Base-by-base conservation (phyloP, 2,329 filamentous ascomycete species). In the Alternaria longipes region DNA sequence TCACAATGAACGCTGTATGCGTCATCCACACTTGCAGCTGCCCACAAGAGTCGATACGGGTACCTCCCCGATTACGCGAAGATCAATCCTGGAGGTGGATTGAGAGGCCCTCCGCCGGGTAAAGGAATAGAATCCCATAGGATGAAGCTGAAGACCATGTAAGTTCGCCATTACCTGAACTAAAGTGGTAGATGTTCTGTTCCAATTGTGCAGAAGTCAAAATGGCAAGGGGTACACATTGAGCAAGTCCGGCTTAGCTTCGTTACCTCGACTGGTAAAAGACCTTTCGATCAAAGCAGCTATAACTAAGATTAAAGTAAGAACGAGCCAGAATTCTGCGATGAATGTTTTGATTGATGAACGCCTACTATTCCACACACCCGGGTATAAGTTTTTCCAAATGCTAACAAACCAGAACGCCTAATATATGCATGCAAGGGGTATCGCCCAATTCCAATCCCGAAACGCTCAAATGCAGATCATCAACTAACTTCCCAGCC, bases 381-480 rank as follows among this genome's bases (percentile, higher is more conserved):
- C 20, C 7, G 30, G 45, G 24, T 51, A 46, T 44, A 14, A 20
- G 8, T 18, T 22, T 30, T n/a, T 51, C 16, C 4, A 38, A 46
- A 62, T 57, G 53, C 47, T 52, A 32, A 32, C 5, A 53, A 59
- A 18, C 12, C 28, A 54, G 30, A 59, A 67, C 64, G 60, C 62
- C 65, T 11, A 32, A 38, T 47, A 30, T 59, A 44, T 62, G 22
- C 62, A 64, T 66, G 63, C 63, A 61, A 64, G 40, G 60, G 65
- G 65, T 64, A 68, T 68, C 61, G 34, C 52, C 62, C 34, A 53
- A 50, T 46, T 24, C 56, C 54, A 55, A 22, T 54, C 28, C 49
- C 49, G 18, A 38, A 42, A 55, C n/a, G 9, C 32, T 42, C 5
- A 36, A 34, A 52, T 32, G 22, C 16, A 50, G 22, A 54, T n/a